Base-by-base conservation (phyloP, 31 red algal genomes). In the Endocladia muricata region DNA sequence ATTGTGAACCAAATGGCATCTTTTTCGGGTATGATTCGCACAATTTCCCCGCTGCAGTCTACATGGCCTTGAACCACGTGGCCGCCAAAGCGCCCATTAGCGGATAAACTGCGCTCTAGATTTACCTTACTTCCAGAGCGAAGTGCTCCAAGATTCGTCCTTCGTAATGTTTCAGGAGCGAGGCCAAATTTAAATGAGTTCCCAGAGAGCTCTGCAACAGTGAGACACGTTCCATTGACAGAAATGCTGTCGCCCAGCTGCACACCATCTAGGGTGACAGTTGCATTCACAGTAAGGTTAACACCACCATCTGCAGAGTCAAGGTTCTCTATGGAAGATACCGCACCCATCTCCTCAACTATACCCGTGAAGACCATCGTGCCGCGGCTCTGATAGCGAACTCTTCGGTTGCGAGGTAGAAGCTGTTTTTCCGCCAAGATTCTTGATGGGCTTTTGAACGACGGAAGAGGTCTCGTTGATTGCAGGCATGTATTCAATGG, bases 21-120 rank as follows among this genome's bases (percentile, higher is more conserved):
- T 43, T 87, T 84, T 36, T 99, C 93, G 6, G 57, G 59, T 4
- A 57, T 61, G 33, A 96, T 86, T 0, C 84, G 66, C 43, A 44
- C 26, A 55, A 99, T 91, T 7, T 22, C 74, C 3, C 93, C 93
- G 21, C 89, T 90, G 36, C 78, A 87, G 69, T 99, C 97, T 0
- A 99, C 93, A 85, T 99, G 97, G 30, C 93, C 97, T 67, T 99
- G 97, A 3, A 99, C 93, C n/a, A 99, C 70, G 74, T 99, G 97
- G 36, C 97, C 97, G 39, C 97, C 92, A 55, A 99, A 88, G 29
- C 97, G 76, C 19, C 89, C 97, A 38, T 91, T 68, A 2, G 97
- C 92, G 7, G 85, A 40, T 21, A 99, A 28, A 43, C 79, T 85
- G 34, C 97, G 79, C 81, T 99, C 97, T 64, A 99, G 79, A 68